A percentile compares a stretch with the other conserved stretches of the same genome.
Conservation (phyloP, 192 early-diverging fungal genomes). For the Coemansia sp. region DNA sequence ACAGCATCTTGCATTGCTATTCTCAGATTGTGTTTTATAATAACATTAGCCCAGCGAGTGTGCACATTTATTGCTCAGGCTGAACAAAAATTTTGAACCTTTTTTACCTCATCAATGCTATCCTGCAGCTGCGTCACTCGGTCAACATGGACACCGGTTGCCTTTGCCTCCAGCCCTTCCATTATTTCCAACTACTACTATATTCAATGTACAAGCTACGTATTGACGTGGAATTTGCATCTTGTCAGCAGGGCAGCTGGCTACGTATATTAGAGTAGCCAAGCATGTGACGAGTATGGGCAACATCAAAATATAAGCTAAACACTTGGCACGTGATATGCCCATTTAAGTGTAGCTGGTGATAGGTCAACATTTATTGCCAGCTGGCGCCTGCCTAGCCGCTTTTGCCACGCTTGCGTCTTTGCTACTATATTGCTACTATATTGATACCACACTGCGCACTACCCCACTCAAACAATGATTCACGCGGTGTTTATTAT, state of each 20-base stretch:
- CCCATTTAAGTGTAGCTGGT: background rate
- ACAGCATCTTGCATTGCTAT: conserved; percentile 49
- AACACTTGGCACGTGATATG: background rate
- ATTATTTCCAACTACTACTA: background rate
- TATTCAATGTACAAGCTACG: background rate
- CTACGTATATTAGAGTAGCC: background rate
- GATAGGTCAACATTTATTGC: background rate
- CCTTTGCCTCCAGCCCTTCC: conserved; percentile 30
- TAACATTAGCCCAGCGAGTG: background rate
- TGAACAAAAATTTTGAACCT: background rate
- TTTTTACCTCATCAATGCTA: conserved; percentile 42
- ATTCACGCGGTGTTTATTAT: conserved; percentile 82
- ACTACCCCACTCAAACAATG: conserved; percentile 58
- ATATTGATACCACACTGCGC: too few species aligned
- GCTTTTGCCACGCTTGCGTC: background rate
- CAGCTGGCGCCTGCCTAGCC: background rate
- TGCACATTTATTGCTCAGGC: background rate
- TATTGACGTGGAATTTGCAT: background rate
- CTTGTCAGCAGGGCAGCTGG: background rate
- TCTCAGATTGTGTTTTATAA: background rate
- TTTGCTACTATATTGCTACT: background rate
- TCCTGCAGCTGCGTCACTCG: conserved; percentile 53
- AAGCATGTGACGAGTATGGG: background rate
- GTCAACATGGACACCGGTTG: conserved; percentile 39
- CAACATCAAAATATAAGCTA: background rate